Evolutionary conservation across 2,329 filamentous ascomycete genomes (phyloP).

Genomic region (Trichoderma citrinoviride): DNA sequence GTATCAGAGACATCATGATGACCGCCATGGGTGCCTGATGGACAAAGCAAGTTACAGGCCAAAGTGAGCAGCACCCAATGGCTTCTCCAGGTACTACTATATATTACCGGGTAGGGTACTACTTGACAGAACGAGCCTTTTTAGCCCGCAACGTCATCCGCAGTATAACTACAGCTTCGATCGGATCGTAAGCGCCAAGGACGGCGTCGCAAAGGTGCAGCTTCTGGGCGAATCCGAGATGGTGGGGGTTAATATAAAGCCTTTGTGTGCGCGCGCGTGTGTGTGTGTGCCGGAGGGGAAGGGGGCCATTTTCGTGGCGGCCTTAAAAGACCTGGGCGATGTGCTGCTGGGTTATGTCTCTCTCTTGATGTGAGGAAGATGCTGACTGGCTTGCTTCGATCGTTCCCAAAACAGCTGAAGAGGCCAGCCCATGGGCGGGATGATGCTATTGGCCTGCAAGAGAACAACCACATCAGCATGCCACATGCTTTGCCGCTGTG

Average conservation of each 20-base stretch:
- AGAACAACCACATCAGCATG: background rate
- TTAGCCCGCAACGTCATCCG: background rate
- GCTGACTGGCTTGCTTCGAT: too few species aligned
- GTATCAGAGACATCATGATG: background rate
- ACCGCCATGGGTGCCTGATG: background rate
- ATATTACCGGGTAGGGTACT: background rate
- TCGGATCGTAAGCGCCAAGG: conserved; percentile 6
- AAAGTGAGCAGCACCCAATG: background rate
- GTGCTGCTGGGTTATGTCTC: conserved; percentile 1
- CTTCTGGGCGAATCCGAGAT: background rate
- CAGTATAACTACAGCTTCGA: too few species aligned
- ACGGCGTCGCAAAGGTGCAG: background rate
- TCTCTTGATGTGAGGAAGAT: too few species aligned
- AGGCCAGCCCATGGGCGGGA: background rate
- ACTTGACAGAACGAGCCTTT: background rate
- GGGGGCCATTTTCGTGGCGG: conserved; percentile 17
- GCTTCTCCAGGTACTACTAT: background rate
- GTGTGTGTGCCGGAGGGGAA: conserved; percentile 10
- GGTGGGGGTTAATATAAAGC: background rate
- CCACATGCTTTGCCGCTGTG: conserved; percentile 1
- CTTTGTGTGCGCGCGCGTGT: too few species aligned
- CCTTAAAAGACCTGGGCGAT: background rate
- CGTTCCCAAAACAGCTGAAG: too few species aligned
- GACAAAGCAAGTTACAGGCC: background rate
- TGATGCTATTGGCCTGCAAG: conserved; percentile 5